Evolutionary conservation across 2,329 filamentous ascomycete genomes (phyloP).

Genomic region (Pseudogymnoascus sp.): DNA sequence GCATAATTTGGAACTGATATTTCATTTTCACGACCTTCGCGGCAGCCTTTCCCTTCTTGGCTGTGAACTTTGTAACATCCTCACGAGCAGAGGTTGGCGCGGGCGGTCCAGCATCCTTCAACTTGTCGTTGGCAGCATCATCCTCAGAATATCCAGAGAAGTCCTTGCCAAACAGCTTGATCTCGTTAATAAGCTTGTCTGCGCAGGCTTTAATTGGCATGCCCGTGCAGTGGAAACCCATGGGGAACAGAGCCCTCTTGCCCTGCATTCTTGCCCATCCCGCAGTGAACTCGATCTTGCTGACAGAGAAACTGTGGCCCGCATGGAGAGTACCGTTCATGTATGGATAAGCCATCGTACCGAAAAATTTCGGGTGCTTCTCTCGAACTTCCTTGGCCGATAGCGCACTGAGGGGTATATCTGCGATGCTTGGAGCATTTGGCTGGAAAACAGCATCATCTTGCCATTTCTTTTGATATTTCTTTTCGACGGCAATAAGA

Average conservation of each 20-base stretch:
- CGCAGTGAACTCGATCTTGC: conserved; percentile 86
- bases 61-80: conserved; percentile 83
- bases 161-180: conserved; percentile 77
- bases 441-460: conserved; percentile 71
- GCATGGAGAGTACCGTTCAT: conserved; percentile 87
- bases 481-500: conserved; percentile 76
- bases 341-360: conserved; percentile 67
- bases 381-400: conserved; percentile 66
- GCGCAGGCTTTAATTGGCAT: conserved; percentile 98
- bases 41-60: conserved; percentile 85
- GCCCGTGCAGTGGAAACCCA: conserved; percentile 92
- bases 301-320: conserved; percentile 85
- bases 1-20: conserved; percentile 94
- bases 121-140: conserved; percentile 41
- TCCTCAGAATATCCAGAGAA: conserved; percentile 71
- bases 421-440: conserved; percentile 70
- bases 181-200: conserved; percentile 86
- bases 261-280: conserved; percentile 87
- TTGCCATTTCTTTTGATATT: conserved; percentile 83
- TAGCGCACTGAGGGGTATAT: conserved; percentile 68
- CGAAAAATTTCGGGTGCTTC: conserved; percentile 86
- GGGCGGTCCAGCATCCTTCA: conserved; percentile 39
- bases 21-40: conserved; percentile 89
- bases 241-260: conserved; percentile 77
- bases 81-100: conserved; percentile 62